Base-by-base conservation (phyloP, 768 basidiomycete genomes). In the Mycena vitilis region DNA sequence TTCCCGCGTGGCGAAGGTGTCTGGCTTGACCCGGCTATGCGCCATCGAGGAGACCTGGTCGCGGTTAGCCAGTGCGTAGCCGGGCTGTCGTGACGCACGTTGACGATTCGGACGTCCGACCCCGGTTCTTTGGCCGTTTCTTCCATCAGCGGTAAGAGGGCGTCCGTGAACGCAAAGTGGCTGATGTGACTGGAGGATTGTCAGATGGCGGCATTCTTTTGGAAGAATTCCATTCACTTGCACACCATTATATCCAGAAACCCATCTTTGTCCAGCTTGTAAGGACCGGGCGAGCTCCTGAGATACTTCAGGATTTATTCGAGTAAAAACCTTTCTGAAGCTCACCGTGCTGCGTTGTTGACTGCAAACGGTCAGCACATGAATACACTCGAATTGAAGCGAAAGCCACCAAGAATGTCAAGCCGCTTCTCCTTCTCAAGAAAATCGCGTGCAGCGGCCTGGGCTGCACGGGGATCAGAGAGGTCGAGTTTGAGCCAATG, bases 41-140 rank as follows among this genome's bases (percentile, higher is more conserved):
- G 52, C 57, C 44, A 48, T 57, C 13, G 74, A 75, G 11, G 63
- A 20, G 42, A 75, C 52, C 74, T 75, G 44, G 44, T 16, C 23
- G 18, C 2, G 15, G 6, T 7, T 8, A 42, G 36, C 47, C 18
- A 30, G 18, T 11, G 20, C n/a, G 5, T 20, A 6, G 9, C 16
- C 15, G 20, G 36, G n/a, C 20, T 1, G 10, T 7, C 1, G 18
- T 15, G 25, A 73, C 83, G 49, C 52, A 88, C 87, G 45, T 82
- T 81, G 2, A 89, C 81, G 15, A 89, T 75, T 20, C 88, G 83
- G 36, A 88, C 88, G 61, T 89, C 88, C 4, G 84, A 78, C 13
- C 74, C 78, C 1, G 81, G 75, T 48, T 80, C 74, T 16, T 78
- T 65, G 0, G 84, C 82, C 0, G 88, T 88, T 52, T 77, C 73